phyloP scores from a whole-genome alignment of 116 monocot genomes.

The Dioscorea cayenensis region DNA sequence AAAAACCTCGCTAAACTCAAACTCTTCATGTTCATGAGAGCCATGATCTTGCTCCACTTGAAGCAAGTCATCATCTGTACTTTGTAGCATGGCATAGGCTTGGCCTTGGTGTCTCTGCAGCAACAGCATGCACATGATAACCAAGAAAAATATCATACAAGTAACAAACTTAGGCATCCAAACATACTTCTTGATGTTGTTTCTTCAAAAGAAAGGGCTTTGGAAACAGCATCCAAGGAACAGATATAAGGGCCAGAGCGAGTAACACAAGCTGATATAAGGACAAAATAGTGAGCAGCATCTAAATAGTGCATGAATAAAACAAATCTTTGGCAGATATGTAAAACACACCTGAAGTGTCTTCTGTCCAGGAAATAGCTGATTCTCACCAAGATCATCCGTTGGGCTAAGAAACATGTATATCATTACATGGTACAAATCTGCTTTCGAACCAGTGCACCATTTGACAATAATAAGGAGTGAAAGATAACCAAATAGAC shows the following conservation, averaged over 20 bases:
- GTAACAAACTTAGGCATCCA: not conserved
- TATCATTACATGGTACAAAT: slow-evolving; percentile 99
- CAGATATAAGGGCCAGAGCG: slow-evolving; percentile 78
- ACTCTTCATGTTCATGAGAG: slow-evolving; percentile 76
- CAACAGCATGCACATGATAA: slow-evolving; percentile 11
- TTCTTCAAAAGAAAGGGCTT: slow-evolving; percentile 90
- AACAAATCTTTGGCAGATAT: not conserved
- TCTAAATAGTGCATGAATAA: not conserved
- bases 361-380: slow-evolving; percentile 91
- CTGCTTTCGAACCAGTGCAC: slow-evolving; percentile 92
- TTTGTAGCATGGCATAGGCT: slow-evolving; percentile 60
- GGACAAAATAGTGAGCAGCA: slow-evolving; percentile 6
- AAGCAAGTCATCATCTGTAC: slow-evolving; percentile 48
- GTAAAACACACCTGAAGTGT: slow-evolving; percentile 53
- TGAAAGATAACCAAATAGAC: slow-evolving; percentile 95
- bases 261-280: slow-evolving; percentile 76
- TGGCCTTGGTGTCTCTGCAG: slow-evolving; percentile 92
- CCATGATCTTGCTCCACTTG: slow-evolving; percentile 57
- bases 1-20: slow-evolving; percentile 95
- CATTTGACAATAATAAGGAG: slow-evolving; percentile 93
- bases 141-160: not conserved
- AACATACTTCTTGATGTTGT: slow-evolving; percentile 75
- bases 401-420: slow-evolving; percentile 99
- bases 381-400: slow-evolving; percentile 97
- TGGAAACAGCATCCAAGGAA: slow-evolving; percentile 99